Evolutionary conservation across 495 filamentous ascomycete species (phyloP), one percentile per base, ranked within the genome.

Genomic region (Aspergillus ellipticus): DNA sequence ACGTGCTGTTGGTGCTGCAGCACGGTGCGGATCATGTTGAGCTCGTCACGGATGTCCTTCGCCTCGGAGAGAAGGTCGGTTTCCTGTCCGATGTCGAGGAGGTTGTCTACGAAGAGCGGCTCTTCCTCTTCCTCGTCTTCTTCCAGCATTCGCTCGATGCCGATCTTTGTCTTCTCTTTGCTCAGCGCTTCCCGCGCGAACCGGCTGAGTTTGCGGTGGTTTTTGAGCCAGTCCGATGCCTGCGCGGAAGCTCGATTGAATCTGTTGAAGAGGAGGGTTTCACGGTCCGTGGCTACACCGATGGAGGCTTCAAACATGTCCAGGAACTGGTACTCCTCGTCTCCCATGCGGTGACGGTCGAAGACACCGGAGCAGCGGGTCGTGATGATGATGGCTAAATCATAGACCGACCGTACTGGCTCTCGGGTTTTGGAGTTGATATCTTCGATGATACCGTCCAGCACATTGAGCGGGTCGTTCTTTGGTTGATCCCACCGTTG

Each of bases 251-350:
- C 84, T 15, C 64, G 64, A 56, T 87, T 86, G 70, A 88, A 89
- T 20, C 77, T 75, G 31, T 77, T 78, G 59, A 88, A 89, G 3
- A 89, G 77, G 1, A 80, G 59, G 13, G 82, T 86, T 63, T 89
- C 85, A 39, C 72, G 65, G 58, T 88, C 82, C 1, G 84, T 89
- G 3, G 76, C 84, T 41, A 79, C 75, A 41, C 85, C 85, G 53
- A 89, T 88, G 0, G 78, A 82, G 15, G 72, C 79, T 56, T 88
- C 86, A 56, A 89, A 89, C 83, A 89, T 88, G 56, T 89, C 86
- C 20, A 89, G 55, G 53, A 89, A 88, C 57, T 87, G 84, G 55
- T 84, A 85, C 28, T 85, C 74, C 49, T 86, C 83, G 55, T 86
- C 79, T 21, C 79, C 80, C 45, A 84, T 72, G 0, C 80, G 79